phyloP scores from a whole-genome alignment of 805 yeast species.

The Candida lessepsii region DNA sequence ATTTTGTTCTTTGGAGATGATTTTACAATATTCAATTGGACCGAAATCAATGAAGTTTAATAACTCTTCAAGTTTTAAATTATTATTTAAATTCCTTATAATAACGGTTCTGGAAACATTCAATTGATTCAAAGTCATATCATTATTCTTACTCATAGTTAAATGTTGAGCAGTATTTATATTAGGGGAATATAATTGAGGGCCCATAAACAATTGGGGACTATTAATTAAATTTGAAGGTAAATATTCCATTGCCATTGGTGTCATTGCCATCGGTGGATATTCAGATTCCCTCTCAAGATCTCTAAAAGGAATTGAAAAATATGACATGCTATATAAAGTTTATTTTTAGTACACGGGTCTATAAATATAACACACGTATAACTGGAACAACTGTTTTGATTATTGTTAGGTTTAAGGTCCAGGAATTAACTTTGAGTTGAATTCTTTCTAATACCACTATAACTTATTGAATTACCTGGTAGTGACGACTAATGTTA shows the following conservation, averaged over 20 bases:
- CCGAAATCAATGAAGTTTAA: constrained; percentile 53
- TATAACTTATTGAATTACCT: not conserved
- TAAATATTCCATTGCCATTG: constrained; percentile 12
- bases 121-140: constrained; percentile 30
- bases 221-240: constrained; percentile 12
- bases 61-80: constrained; percentile 29
- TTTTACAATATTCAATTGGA: constrained; percentile 59
- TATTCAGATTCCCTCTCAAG: not conserved
- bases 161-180: constrained; percentile 7
- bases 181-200: constrained; percentile 1
- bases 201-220: constrained; percentile 1
- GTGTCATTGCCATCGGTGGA: constrained; percentile 6
- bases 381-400: no score
- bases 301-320: constrained; percentile 7
- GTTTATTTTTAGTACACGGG: not conserved
- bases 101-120: constrained; percentile 38
- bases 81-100: constrained; percentile 26
- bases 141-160: constrained; percentile 11
- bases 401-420: no score
- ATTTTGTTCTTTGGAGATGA: constrained; percentile 25
- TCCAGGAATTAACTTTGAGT: no score
- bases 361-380: no score
- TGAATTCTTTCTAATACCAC: no score
- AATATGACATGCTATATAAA: constrained; percentile 6
- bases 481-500: not conserved